Evolutionary conservation across 2,329 filamentous ascomycete species (phyloP).

Genomic region (Coniochaeta ligniaria): DNA sequence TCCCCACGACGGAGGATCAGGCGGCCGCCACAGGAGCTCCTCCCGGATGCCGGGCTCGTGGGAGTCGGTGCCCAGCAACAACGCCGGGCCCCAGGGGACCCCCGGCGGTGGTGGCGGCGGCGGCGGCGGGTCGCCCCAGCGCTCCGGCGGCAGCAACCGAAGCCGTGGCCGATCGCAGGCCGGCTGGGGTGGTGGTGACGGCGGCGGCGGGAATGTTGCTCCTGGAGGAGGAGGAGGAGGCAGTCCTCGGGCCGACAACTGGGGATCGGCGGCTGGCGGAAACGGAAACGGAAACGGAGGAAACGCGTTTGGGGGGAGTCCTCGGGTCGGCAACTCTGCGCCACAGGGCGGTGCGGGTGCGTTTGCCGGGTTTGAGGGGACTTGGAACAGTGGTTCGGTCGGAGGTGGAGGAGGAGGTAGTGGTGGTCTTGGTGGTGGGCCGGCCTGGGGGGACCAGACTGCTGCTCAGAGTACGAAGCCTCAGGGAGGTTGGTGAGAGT

Average conservation of each 20-base stretch:
- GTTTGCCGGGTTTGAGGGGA: neutral
- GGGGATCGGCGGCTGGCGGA: too few species aligned
- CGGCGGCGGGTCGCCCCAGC: neutral
- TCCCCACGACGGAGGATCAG: neutral
- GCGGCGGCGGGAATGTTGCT: neutral
- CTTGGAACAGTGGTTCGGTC: neutral
- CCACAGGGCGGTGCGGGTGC: neutral
- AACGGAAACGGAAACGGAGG: too few species aligned
- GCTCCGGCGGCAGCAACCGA: neutral
- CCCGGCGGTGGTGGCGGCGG: neutral
- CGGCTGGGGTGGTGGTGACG: neutral
- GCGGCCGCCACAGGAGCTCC: neutral
- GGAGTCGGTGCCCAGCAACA: constrained; percentile 1
- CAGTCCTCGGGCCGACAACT: too few species aligned
- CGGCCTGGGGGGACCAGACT: neutral
- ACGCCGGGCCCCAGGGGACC: neutral
- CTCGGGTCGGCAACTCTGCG: neutral
- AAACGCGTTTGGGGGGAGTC: neutral
- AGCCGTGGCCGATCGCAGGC: neutral
- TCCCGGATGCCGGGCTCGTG: neutral
- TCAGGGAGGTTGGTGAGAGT: neutral
- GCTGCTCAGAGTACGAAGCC: constrained; percentile 3
- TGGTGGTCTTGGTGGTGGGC: neutral
- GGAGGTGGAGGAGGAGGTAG: neutral
- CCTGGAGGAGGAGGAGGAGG: too few species aligned